phyloP scores from a whole-genome alignment of 225 moss, liverwort and hornwort genomes.

The Straminergon stramineum region DNA sequence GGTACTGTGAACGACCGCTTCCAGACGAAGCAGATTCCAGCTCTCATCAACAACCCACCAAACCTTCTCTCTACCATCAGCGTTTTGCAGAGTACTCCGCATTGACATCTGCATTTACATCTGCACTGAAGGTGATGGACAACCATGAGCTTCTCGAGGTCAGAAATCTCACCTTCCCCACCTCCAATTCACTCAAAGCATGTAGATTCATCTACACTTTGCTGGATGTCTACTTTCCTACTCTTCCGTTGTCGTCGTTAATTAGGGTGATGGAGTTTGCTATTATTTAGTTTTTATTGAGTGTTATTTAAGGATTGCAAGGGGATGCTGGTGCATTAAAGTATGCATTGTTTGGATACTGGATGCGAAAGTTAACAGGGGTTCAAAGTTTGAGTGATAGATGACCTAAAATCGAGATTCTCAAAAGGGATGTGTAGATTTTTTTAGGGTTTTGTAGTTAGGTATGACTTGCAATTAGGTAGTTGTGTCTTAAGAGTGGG shows the following conservation, averaged over 20 bases:
- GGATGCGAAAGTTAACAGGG: background rate
- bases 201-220: background rate
- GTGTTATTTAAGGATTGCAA: background rate
- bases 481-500: background rate
- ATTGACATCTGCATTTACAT: background rate
- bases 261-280: background rate
- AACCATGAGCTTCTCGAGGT: background rate
- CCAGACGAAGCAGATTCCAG: background rate
- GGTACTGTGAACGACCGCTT: background rate
- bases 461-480: background rate
- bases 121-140: background rate
- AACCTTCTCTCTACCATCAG: background rate
- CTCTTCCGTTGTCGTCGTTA: background rate
- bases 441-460: background rate
- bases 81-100: background rate
- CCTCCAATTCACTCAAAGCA: background rate
- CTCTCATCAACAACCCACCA: background rate
- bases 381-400: background rate
- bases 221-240: background rate
- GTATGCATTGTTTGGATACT: background rate
- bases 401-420: background rate
- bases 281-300: background rate
- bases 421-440: background rate
- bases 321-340: background rate
- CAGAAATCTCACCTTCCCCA: background rate